Base-by-base conservation (phyloP, 129 eudicot species). In the Chrysanthemum makinoi region DNA sequence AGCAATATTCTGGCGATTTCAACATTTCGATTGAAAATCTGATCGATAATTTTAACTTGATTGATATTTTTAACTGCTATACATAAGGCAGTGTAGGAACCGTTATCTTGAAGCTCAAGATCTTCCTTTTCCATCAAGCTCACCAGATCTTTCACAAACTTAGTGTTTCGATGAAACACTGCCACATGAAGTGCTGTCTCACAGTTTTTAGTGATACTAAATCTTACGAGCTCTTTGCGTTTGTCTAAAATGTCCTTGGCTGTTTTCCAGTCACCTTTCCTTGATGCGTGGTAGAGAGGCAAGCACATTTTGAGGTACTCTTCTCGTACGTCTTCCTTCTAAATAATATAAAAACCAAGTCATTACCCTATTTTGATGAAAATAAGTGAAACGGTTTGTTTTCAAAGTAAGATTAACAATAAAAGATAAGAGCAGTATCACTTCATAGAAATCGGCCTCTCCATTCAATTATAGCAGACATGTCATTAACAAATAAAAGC, bases 181-280 rank as follows among this genome's bases (percentile, higher is more conserved):
- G 59, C 59, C 16, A 54, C 59, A 54, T 54, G 59, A n/a, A 54
- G 59, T 16, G 59, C 3, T 16, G 59, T 54, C 19, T 54, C 63
- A 0, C 4, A 0, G n/a, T 20, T 54, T 54, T 10, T 13, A 20
- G 10, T 20, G 63, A 58, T 8, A 10, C 35, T 2, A 8, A 2
- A 58, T 4, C 7, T 58, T 20, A 20, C 5, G 1, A 58, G 35
- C 14, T 10, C 13, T 20, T 2, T 2, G 15, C 20, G 2, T 58
- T 58, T 3, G n/a, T 10, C 6, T 0, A 58, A 58, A 58, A 58
- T 58, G n/a, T 20, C 7, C 6, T 19, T 1, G 0, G 13, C 33
- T 17, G 3, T 13, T 16, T 19, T 16, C 62, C 62, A 57, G 20
- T 57, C 62, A 57, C 30, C 62, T 57, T 57, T 10, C 2, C 0